A percentile compares a stretch with the other conserved stretches of the same genome.
phyloP scores from a whole-genome alignment of 768 basidiomycete species.

The Suillus subluteus region DNA sequence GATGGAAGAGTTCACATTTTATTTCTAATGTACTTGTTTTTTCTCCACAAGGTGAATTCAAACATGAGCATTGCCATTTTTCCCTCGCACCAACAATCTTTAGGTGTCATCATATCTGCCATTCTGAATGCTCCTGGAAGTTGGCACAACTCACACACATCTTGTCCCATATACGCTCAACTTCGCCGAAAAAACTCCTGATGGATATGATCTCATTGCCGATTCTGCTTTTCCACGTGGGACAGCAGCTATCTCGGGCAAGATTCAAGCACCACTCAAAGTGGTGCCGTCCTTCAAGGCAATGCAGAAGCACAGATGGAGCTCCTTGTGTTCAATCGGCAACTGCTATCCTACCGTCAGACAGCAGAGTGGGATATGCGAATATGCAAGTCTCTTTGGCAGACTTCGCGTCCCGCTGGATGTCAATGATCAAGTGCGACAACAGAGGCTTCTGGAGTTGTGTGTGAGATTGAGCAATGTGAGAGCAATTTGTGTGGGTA shows the following conservation, averaged over 20 bases:
- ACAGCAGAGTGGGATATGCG: neutral
- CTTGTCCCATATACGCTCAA: neutral
- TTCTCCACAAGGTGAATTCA: neutral
- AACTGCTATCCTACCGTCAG: neutral
- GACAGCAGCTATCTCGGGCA: neutral
- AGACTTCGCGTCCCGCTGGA: neutral
- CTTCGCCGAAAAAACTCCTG: neutral
- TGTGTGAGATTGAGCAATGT: neutral
- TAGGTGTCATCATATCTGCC: neutral
- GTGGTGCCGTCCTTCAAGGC: neutral
- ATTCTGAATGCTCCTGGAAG: neutral
- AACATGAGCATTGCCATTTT: too few relatives aligned
- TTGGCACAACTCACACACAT: neutral
- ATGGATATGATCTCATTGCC: neutral
- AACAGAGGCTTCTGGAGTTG: neutral
- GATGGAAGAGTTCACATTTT: neutral
- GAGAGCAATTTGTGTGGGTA: neutral
- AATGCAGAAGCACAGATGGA: neutral
- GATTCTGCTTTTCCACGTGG: neutral
- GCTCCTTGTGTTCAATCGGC: neutral
- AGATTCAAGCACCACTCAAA: neutral
- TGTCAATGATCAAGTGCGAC: neutral
- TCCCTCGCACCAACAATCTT: too few relatives aligned
- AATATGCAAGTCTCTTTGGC: neutral
- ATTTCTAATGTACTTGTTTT: neutral